phyloP scores from a whole-genome alignment of 2,329 filamentous ascomycete genomes.

The Ceratocystis lukuohia region DNA sequence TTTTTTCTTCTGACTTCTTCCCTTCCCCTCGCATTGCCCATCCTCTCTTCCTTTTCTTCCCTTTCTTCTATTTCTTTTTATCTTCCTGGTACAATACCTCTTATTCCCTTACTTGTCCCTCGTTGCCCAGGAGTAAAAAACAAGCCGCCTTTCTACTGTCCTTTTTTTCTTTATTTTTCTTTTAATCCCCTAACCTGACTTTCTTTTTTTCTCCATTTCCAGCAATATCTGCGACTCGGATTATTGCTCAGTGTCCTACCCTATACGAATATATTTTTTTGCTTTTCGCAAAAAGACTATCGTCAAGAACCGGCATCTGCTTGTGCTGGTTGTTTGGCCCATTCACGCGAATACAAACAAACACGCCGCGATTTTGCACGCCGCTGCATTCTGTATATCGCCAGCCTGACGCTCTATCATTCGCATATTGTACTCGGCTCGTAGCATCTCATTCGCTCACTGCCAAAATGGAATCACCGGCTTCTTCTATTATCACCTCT shows the following conservation, averaged over 20 bases:
- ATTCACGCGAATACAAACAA: neutral
- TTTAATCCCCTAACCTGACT: neutral
- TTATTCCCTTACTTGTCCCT: neutral
- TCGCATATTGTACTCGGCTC: too few species aligned
- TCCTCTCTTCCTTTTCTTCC: neutral
- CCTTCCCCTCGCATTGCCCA: constrained; percentile 2
- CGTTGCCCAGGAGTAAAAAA: constrained; percentile 3
- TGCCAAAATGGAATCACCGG: constrained; percentile 16
- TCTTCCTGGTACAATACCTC: constrained; percentile 4
- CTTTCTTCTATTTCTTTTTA: constrained; percentile 8
- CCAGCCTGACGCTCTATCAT: too few species aligned
- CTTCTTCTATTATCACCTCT: constrained; percentile 16
- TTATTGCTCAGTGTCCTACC: neutral
- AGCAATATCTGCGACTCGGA: neutral
- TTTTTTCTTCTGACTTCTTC: constrained; percentile 5
- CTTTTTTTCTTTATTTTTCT: neutral
- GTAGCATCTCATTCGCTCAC: too few species aligned
- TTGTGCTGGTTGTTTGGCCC: neutral
- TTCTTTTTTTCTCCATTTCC: neutral
- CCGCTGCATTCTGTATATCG: too few species aligned
- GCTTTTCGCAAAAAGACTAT: neutral
- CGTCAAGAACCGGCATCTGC: too few species aligned
- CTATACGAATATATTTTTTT: neutral
- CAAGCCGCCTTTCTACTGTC: neutral
- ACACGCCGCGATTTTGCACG: neutral